These are phyloP conservation scores for Eucalyptus polybractea DNA, from an alignment of 345 rosid species.

Conservation along the genomic window DNA sequence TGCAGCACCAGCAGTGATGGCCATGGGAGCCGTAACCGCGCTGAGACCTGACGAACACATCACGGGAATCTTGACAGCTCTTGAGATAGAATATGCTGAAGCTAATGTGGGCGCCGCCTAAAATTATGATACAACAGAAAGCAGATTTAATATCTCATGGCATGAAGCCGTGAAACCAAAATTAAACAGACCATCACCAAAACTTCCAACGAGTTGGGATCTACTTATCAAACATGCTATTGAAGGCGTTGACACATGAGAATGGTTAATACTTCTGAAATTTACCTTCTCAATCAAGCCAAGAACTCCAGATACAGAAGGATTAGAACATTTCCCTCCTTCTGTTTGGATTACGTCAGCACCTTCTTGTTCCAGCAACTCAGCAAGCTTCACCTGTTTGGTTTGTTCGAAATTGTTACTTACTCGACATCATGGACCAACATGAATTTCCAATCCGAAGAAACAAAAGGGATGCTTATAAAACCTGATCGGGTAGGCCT, in stretches of 20 bases:
- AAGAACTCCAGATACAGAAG: slow-evolving; percentile 39
- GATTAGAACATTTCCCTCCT: slow-evolving; percentile 55
- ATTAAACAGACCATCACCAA: neutral
- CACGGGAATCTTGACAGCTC: slow-evolving; percentile 46
- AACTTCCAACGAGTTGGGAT: neutral
- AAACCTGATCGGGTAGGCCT: slow-evolving; percentile 49
- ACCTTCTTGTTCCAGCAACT: slow-evolving; percentile 46
- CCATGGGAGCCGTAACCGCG: slow-evolving; percentile 63
- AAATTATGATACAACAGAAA: neutral
- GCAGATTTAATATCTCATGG: neutral
- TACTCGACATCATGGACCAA: neutral
- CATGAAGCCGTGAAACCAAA: neutral
- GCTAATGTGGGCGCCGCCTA: slow-evolving; percentile 52
- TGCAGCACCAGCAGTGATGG: slow-evolving; percentile 48
- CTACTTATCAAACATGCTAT: neutral
- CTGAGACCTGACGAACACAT: slow-evolving; percentile 58
- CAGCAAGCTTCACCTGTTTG: slow-evolving; percentile 50
- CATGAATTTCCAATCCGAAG: neutral
- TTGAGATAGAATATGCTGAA: slow-evolving; percentile 49
- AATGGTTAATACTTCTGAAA: no score
- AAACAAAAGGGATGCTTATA: neutral
- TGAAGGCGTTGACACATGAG: neutral
- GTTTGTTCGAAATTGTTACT: neutral
- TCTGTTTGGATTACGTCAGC: slow-evolving; percentile 56
- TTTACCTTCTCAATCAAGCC: slow-evolving; percentile 62